Conservation (phyloP, 352 stramenopile genomes). For the Aphanomyces cochlioides region DNA sequence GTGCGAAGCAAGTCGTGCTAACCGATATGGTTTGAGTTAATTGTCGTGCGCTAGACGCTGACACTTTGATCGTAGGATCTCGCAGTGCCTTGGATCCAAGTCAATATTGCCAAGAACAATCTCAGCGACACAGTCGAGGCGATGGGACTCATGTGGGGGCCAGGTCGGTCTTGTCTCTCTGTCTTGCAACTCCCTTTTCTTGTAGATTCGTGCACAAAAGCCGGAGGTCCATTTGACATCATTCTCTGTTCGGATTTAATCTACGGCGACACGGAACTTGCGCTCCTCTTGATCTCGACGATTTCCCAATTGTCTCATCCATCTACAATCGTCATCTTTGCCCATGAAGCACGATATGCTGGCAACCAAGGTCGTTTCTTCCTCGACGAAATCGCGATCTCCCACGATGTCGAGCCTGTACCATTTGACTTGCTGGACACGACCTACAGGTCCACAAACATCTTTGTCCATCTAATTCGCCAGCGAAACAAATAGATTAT, state of each 20-base stretch:
- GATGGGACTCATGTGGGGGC: neutral
- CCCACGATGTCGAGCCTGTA: slow-evolving; percentile 40
- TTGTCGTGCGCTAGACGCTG: neutral
- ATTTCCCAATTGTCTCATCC: slow-evolving; percentile 40
- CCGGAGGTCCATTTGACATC: slow-evolving; percentile 40
- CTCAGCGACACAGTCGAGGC: neutral
- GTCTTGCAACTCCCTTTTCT: neutral
- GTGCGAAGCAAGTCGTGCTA: slow-evolving; percentile 43
- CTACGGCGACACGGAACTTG: slow-evolving; percentile 48
- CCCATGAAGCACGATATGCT: slow-evolving; percentile 53
- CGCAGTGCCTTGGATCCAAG: slow-evolving; percentile 49
- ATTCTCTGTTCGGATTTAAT: slow-evolving; percentile 58
- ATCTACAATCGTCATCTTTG: slow-evolving; percentile 42
- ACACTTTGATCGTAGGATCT: slow-evolving; percentile 32
- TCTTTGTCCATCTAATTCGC: slow-evolving; percentile 48
- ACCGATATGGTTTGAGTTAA: slow-evolving; percentile 43
- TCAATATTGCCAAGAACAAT: slow-evolving; percentile 47
- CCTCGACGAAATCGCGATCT: slow-evolving; percentile 35
- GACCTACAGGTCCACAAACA: slow-evolving; percentile 44
- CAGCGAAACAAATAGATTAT: neutral
- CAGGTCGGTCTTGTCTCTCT: neutral
- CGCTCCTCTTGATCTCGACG: slow-evolving; percentile 43
- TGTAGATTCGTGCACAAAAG: neutral
- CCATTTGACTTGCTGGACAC: slow-evolving; percentile 38
- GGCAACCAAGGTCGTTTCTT: slow-evolving; percentile 52